phyloP scores from a whole-genome alignment of 495 filamentous ascomycete genomes.

The Podospora pseudocomata region DNA sequence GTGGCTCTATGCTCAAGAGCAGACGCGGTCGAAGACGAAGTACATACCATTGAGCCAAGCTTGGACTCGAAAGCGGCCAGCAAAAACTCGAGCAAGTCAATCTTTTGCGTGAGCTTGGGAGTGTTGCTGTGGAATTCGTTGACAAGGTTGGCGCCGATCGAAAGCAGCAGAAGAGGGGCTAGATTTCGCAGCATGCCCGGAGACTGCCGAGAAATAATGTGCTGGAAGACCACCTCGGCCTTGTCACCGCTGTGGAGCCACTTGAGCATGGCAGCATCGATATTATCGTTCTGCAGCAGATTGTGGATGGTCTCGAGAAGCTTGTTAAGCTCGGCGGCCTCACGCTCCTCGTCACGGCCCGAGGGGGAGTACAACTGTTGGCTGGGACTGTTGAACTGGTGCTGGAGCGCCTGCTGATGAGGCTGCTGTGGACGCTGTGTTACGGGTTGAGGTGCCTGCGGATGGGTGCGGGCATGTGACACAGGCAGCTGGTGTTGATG shows the following conservation, averaged over 20 bases:
- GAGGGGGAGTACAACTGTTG: conserved; percentile 36
- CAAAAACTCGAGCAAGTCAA: conserved; percentile 75
- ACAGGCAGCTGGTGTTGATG: conserved; percentile 19
- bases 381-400: conserved; percentile 29
- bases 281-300: conserved; percentile 60
- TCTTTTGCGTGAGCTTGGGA: conserved; percentile 50
- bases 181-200: conserved; percentile 68
- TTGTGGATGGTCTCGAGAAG: conserved; percentile 62
- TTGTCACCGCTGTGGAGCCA: conserved; percentile 80
- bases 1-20: background rate
- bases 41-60: conserved; percentile 47
- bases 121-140: conserved; percentile 58
- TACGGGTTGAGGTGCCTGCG: conserved; percentile 10
- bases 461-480: conserved; percentile 15
- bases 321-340: conserved; percentile 58
- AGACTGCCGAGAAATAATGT: conserved; percentile 69
- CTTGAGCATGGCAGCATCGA: conserved; percentile 63
- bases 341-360: conserved; percentile 34
- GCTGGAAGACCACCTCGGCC: conserved; percentile 76
- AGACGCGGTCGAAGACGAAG: background rate
- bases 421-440: conserved; percentile 19
- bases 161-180: conserved; percentile 73
- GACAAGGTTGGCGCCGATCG: conserved; percentile 77
- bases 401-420: conserved; percentile 32
- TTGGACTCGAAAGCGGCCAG: conserved; percentile 48